Evolutionary conservation across 1,284 basidiomycete species (phyloP), one percentile per base, ranked within the genome.

Genomic region (Leccinum pachyderme): DNA sequence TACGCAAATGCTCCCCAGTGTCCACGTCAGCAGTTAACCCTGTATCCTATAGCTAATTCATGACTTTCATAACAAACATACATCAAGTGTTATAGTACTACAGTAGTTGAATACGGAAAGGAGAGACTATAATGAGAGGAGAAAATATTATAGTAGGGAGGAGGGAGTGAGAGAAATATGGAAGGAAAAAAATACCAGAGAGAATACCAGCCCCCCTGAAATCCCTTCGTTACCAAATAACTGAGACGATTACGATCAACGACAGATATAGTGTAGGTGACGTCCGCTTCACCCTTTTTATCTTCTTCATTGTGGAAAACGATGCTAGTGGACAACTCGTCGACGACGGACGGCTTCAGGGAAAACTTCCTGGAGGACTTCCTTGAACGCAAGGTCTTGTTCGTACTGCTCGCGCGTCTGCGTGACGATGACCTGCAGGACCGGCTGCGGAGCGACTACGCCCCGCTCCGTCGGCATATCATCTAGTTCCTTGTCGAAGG

Each of bases 341-440:
- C 66, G 52, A 32, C 58, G 59, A 52, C 62, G 58, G 51, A 51
- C 35, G 4, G 68, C 60, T 41, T 67, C 69, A 5, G 69, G 70
- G 24, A 54, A 68, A 11, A 72, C 59, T 37, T 72, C 54, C 52
- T 68, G 65, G 5, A 70, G 63, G 44, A 50, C 59, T 32, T 69
- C 65, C 46, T 72, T 72, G 48, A 69, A 71, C 27, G 70, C 67
- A 33, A 60, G 59, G 49, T 72, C 67, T 33, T 69, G 67, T 3
- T 69, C 67, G 54, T 72, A 71, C 33, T 71, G 68, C 22, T 70
- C 63, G 37, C 65, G 67, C 29, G 70, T 72, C 54, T 69, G 70
- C 11, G 62, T 68, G 28, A 69, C 67, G 55, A 69, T 71, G 6
- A 71, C 70, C 56, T 72, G 63, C 31, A 69, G 49, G 6, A 68